A percentile compares a stretch with the other conserved stretches of the same genome.
These are phyloP conservation scores for Pseudogymnoascus verrucosus DNA, from an alignment of 2,329 filamentous ascomycete genomes.

Conservation along the genomic window DNA sequence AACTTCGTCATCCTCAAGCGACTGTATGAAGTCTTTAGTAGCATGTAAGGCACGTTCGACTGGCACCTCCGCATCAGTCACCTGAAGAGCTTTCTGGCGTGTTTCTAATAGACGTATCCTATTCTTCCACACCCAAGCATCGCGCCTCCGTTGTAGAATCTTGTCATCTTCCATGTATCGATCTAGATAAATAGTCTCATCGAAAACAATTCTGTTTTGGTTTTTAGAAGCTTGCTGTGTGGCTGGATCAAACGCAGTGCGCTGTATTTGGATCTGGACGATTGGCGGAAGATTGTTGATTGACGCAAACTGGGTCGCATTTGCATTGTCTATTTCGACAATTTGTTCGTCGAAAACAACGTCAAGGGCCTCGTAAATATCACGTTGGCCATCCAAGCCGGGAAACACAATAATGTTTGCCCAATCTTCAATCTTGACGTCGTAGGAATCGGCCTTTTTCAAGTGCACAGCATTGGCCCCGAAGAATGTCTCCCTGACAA, in stretches of 20 bases:
- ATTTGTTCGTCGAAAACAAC: conserved; percentile 75
- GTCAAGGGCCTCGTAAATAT: conserved; percentile 78
- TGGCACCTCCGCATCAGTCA: conserved; percentile 18
- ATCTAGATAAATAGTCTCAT: conserved; percentile 76
- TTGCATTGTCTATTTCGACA: conserved; percentile 55
- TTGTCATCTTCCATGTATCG: conserved; percentile 68
- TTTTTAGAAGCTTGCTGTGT: conserved; percentile 60
- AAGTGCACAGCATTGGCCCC: conserved; percentile 54
- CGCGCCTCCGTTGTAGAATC: conserved; percentile 55
- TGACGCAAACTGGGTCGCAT: conserved; percentile 57
- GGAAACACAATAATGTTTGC: conserved; percentile 54
- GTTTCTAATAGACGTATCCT: conserved; percentile 49
- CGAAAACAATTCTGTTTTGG: conserved; percentile 68
- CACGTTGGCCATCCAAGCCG: conserved; percentile 40
- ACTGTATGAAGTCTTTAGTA: conserved; percentile 34
- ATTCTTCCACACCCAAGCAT: conserved; percentile 68
- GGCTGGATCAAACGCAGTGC: conserved; percentile 62
- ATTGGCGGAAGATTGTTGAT: conserved; percentile 75
- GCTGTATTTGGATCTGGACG: conserved; percentile 81
- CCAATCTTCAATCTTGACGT: conserved; percentile 35
- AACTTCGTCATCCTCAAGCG: conserved; percentile 34
- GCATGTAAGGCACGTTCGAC: conserved; percentile 24
- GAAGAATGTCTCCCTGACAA: conserved; percentile 64
- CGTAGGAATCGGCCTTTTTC: conserved; percentile 40
- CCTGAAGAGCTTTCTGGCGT: conserved; percentile 23